These are phyloP conservation scores for Symmetrospora coprosmae DNA, from an alignment of 768 basidiomycete species.

Conservation along the genomic window DNA sequence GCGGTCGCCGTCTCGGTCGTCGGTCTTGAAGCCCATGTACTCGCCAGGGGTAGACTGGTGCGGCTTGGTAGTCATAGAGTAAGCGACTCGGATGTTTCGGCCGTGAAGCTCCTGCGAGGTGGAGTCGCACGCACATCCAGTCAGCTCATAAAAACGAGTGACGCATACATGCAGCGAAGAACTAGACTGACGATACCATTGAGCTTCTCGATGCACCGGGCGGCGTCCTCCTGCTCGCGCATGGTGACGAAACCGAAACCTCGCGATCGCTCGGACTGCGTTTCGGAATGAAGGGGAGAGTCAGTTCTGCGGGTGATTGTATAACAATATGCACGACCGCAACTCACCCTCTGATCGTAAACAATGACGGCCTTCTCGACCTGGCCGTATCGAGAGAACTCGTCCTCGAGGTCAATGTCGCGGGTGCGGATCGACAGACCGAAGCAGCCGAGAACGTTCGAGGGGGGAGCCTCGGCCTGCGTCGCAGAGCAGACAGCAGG, in stretches of 20 bases:
- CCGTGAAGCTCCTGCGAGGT: slow-evolving; percentile 68
- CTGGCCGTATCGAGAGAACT: slow-evolving; percentile 72
- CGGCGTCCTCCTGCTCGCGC: slow-evolving; percentile 73
- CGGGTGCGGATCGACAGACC: slow-evolving; percentile 90
- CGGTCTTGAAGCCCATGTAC: slow-evolving; percentile 37
- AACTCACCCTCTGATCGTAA: slow-evolving; percentile 28
- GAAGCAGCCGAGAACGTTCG: slow-evolving; percentile 61
- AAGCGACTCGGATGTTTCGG: slow-evolving; percentile 90
- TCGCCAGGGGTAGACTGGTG: slow-evolving; percentile 94
- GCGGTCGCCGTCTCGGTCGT: not conserved
- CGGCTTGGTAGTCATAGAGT: slow-evolving; percentile 80
- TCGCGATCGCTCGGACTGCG: slow-evolving; percentile 74
- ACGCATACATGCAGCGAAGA: no score
- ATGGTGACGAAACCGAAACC: slow-evolving; percentile 98
- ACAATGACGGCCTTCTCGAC: slow-evolving; percentile 49
- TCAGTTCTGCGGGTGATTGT: not conserved
- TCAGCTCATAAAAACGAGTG: no score
- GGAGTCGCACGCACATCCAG: no score
- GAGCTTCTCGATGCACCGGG: slow-evolving; percentile 69
- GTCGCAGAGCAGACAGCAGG: no score
- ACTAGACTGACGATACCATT: slow-evolving; percentile 79
- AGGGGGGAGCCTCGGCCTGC: slow-evolving; percentile 8
- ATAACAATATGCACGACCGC: not conserved
- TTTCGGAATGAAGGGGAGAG: not conserved
- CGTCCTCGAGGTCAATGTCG: slow-evolving; percentile 85